Evolutionary conservation across 805 yeast species (phyloP).

Genomic region (Brettanomyces custersianus): DNA sequence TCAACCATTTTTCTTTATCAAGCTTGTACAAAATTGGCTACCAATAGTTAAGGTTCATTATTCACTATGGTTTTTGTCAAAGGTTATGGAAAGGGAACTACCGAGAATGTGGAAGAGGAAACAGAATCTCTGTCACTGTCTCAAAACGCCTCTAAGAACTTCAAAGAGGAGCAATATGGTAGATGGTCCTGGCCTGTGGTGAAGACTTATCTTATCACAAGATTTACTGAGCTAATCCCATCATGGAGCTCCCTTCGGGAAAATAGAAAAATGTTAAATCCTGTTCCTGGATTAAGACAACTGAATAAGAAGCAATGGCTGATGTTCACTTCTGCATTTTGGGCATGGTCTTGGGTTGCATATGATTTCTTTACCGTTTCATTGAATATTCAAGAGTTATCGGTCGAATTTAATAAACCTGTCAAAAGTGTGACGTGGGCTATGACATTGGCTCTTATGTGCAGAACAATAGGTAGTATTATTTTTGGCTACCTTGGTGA

Average conservation of each 20-base stretch:
- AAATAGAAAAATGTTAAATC: slow-evolving; percentile 42
- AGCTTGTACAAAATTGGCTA: too few species aligned
- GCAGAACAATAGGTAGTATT: slow-evolving; percentile 57
- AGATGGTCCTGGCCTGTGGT: slow-evolving; percentile 24
- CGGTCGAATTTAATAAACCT: slow-evolving; percentile 32
- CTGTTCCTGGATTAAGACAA: slow-evolving; percentile 44
- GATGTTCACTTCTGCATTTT: slow-evolving; percentile 42
- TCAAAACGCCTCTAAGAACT: too few species aligned
- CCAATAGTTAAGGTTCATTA: too few species aligned
- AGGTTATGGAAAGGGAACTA: too few species aligned
- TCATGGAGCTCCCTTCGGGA: slow-evolving; percentile 29
- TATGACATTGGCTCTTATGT: slow-evolving; percentile 57
- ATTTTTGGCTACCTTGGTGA: slow-evolving; percentile 53
- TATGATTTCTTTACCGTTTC: slow-evolving; percentile 54
- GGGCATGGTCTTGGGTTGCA: slow-evolving; percentile 60
- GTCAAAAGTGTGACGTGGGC: slow-evolving; percentile 56
- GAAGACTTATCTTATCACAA: slow-evolving; percentile 29
- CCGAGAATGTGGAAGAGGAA: too few species aligned
- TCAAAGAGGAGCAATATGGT: too few species aligned
- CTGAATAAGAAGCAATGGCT: slow-evolving; percentile 49
- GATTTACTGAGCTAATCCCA: slow-evolving; percentile 43
- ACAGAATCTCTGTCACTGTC: too few species aligned
- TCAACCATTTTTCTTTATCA: too few species aligned
- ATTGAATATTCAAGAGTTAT: slow-evolving; percentile 38
- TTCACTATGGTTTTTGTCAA: too few species aligned